These are phyloP conservation scores for Pseudogymnoascus sp. DNA, from an alignment of 2,329 filamentous ascomycete genomes.

Conservation along the genomic window DNA sequence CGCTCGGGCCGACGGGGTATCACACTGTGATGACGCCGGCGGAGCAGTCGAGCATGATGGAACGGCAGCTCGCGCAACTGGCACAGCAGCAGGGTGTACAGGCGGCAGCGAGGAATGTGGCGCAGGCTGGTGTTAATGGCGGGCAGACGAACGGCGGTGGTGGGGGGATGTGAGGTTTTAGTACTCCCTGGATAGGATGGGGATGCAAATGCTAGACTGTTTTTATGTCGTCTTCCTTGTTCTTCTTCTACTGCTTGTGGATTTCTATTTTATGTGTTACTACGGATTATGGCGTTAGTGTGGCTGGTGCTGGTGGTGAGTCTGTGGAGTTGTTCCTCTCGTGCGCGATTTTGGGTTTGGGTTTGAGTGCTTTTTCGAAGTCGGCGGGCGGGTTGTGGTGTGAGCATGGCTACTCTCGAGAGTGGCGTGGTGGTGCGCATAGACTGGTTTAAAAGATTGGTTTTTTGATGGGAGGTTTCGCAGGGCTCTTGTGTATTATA, in stretches of 20 bases:
- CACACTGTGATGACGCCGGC: constrained; percentile 28
- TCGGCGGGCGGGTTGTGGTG: background rate
- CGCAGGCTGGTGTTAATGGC: background rate
- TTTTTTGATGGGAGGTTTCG: background rate
- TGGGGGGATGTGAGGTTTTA: background rate
- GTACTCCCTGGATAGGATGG: background rate
- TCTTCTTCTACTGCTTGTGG: background rate
- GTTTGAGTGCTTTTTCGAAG: background rate
- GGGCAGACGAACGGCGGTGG: background rate
- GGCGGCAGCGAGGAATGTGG: background rate
- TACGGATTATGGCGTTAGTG: background rate
- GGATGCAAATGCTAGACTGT: background rate
- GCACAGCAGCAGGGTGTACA: constrained; percentile 23
- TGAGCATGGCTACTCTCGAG: background rate
- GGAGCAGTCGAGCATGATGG: constrained; percentile 32
- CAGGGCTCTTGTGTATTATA: constrained; percentile 1
- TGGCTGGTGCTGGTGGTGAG: background rate
- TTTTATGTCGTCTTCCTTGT: background rate
- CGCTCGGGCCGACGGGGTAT: constrained; percentile 24
- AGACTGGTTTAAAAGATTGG: background rate
- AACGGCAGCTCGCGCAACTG: constrained; percentile 31
- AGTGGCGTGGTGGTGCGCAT: background rate
- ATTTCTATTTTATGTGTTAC: constrained; percentile 3
- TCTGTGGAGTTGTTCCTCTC: background rate
- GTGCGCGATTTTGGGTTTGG: constrained; percentile 3